Evolutionary conservation across 225 moss, liverwort and hornwort genomes (phyloP), one percentile per base, ranked within the genome.

Genomic region (Ulota crispa): DNA sequence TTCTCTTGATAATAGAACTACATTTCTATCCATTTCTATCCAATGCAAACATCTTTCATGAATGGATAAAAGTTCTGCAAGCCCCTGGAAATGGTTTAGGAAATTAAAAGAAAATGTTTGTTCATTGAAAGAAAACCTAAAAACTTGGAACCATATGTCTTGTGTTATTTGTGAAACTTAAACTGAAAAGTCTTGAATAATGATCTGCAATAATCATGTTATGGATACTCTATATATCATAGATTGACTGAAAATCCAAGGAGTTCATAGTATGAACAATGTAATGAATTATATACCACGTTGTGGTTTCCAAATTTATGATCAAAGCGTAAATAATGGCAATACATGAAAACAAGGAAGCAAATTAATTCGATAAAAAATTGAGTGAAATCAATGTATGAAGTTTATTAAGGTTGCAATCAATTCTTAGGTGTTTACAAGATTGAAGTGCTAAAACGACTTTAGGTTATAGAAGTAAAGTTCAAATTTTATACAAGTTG

Each of bases 261-360:
- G 8, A 1, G 7, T 7, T 67, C 0, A 19, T 8, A 31, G 13
- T 0, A 30, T 28, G 0, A 0, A 3, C 1, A 55, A 14, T 13
- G 7, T 30, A 62, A 62, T 62, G 5, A 27, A 61, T 7, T 24
- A 6, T 1, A 10, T n/a, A 0, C 4, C n/a, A 36, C 15, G 4
- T 47, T 47, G 10, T 13, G 15, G 13, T 47, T 47, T 47, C 15
- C 47, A 47, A 47, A 4, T 47, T 15, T 4, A 15, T 47, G 47
- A 14, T 3, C 9, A 3, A 36, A 34, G 6, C 11, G 65, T 0
- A 26, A 26, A 27, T 9, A 9, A 23, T 9, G 0, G 23, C 14
- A 5, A n/a, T 5, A 0, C 0, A 24, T 52, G 0, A 24, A 53
- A 50, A 50, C 9, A 32, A 0, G 7, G 16, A 42, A 42, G 3